A percentile compares a stretch with the other conserved stretches of the same genome.
These are phyloP conservation scores for Musa schizocarpa DNA, from an alignment of 176 grass and related monocot genomes.

Conservation along the genomic window DNA sequence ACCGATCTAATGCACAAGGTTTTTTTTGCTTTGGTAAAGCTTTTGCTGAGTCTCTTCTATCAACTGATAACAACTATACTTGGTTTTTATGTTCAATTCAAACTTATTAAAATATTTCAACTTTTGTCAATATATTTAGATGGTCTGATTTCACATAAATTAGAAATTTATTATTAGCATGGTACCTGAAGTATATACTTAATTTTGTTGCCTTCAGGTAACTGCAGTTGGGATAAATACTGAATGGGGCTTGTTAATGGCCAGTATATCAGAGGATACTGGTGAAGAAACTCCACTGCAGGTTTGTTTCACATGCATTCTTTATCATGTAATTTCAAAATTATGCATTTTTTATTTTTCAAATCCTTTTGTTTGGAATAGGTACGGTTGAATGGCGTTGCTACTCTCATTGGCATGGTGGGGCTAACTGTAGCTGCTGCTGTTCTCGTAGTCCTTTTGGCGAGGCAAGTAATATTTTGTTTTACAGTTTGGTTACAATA, in stretches of 20 bases:
- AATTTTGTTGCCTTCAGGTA: constrained; percentile 31
- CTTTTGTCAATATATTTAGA: too few relatives aligned
- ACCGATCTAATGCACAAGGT: too few relatives aligned
- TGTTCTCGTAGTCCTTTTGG: constrained; percentile 74
- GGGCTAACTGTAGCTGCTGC: constrained; percentile 62
- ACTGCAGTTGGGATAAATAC: constrained; percentile 90
- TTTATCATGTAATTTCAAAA: neutral
- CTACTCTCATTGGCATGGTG: constrained; percentile 86
- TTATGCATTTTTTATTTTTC: constrained; percentile 12
- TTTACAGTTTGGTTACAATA: neutral
- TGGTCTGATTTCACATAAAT: too few relatives aligned
- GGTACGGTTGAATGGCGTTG: constrained; percentile 92
- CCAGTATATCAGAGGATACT: constrained; percentile 97
- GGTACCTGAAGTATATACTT: too few relatives aligned
- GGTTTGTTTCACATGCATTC: constrained; percentile 23
- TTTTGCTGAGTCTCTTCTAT: too few relatives aligned
- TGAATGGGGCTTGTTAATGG: constrained; percentile 93
- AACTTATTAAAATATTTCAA: too few relatives aligned
- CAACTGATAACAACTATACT: too few relatives aligned
- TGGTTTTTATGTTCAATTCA: too few relatives aligned
- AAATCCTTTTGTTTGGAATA: constrained; percentile 27
- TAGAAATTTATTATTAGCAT: too few relatives aligned
- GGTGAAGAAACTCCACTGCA: constrained; percentile 97
- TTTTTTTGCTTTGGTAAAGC: too few relatives aligned
- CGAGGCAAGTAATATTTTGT: constrained; percentile 39